A percentile compares a stretch with the other conserved stretches of the same genome.
Conservation (phyloP, 1,139 yeast genomes). For the Scheffersomyces illinoinensis region DNA sequence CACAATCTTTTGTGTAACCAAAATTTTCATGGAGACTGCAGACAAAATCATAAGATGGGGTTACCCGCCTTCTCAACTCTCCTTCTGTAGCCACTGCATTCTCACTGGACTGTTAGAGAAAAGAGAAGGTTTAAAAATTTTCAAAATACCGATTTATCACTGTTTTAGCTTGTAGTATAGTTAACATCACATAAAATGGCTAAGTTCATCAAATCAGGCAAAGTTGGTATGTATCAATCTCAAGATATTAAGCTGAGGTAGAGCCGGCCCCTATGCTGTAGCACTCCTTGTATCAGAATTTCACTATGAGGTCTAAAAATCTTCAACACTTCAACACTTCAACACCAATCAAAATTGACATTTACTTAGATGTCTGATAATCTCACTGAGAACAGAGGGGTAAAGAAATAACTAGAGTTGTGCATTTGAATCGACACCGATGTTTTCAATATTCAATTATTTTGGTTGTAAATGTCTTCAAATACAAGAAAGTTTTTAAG, state of each 20-base stretch:
- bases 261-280: neutral
- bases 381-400: neutral
- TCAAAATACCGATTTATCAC: slow-evolving; percentile 5
- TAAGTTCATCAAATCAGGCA: slow-evolving; percentile 98
- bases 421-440: neutral
- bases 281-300: neutral
- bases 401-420: neutral
- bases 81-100: neutral
- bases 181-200: slow-evolving; percentile 60
- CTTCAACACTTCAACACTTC: no score
- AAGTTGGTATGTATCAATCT: slow-evolving; percentile 81
- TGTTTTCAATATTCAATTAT: neutral
- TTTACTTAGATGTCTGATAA: neutral
- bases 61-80: neutral
- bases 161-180: slow-evolving; percentile 2
- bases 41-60: slow-evolving; percentile 7
- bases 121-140: slow-evolving; percentile 13
- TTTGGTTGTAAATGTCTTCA: no score
- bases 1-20: slow-evolving; percentile 8
- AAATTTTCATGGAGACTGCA: slow-evolving; percentile 12
- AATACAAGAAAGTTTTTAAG: no score
- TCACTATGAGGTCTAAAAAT: neutral
- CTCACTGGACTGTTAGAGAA: slow-evolving; percentile 1
- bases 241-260: neutral
- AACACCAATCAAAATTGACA: neutral